phyloP scores from a whole-genome alignment of 257 asterid species.

The Coffea eugenioides region DNA sequence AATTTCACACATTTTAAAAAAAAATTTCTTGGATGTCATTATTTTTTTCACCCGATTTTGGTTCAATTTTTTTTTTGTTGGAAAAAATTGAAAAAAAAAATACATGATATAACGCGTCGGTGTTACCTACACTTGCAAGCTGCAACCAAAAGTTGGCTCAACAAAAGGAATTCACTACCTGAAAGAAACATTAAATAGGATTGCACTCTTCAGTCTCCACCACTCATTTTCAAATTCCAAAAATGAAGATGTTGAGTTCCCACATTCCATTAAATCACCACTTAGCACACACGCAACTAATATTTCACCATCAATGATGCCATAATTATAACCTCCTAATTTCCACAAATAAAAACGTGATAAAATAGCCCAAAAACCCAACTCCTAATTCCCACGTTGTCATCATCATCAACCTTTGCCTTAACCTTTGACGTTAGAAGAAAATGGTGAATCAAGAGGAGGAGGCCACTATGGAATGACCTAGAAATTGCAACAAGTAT shows the following conservation, averaged over 20 bases:
- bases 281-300: not conserved
- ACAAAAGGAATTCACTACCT: too few species aligned
- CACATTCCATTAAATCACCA: not conserved
- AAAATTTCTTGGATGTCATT: too few species aligned
- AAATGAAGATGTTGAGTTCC: not conserved
- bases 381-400: not conserved
- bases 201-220: not conserved
- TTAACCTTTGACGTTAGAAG: not conserved
- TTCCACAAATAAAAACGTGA: conserved; percentile 3
- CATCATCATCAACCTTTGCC: not conserved
- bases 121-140: too few species aligned
- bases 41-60: too few species aligned
- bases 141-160: too few species aligned
- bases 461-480: not conserved
- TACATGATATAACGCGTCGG: too few species aligned
- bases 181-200: too few species aligned
- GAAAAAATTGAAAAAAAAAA: too few species aligned
- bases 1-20: too few species aligned
- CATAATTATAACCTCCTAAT: not conserved
- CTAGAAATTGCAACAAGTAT: not conserved
- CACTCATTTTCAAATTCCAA: not conserved
- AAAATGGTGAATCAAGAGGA: not conserved
- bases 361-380: not conserved
- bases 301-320: not conserved
- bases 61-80: too few species aligned